Evolutionary conservation across 2,329 filamentous ascomycete genomes (phyloP).

Genomic region (Clonostachys rhizophaga): DNA sequence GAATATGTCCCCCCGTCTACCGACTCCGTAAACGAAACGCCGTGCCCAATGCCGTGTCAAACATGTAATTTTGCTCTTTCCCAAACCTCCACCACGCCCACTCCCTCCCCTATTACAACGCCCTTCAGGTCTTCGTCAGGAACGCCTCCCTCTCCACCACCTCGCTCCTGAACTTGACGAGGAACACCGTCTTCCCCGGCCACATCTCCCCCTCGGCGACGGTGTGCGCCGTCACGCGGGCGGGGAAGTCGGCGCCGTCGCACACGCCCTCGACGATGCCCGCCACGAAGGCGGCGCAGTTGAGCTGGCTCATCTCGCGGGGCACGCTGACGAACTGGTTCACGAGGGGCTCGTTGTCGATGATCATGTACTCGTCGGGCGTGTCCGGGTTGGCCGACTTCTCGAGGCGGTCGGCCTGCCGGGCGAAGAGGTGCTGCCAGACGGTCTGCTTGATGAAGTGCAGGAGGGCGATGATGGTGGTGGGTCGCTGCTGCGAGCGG

Average conservation of each 20-base stretch:
- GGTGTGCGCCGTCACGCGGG: constrained; percentile 84
- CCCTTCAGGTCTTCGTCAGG: constrained; percentile 50
- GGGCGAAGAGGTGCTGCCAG: constrained; percentile 88
- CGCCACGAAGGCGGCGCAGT: constrained; percentile 92
- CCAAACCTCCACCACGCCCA: neutral
- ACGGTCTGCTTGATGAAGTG: constrained; percentile 93
- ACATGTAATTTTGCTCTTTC: constrained; percentile 7
- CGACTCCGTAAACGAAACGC: too few relatives aligned
- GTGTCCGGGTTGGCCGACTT: constrained; percentile 77
- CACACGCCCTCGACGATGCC: constrained; percentile 95
- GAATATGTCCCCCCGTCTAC: too few relatives aligned
- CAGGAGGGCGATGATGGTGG: constrained; percentile 83
- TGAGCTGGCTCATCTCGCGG: constrained; percentile 92
- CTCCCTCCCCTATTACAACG: neutral
- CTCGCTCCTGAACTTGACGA: constrained; percentile 88
- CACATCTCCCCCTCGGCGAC: constrained; percentile 76
- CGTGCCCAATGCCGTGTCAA: neutral
- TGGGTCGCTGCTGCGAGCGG: constrained; percentile 70
- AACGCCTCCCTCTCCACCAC: constrained; percentile 89
- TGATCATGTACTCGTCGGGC: constrained; percentile 97
- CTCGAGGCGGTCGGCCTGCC: constrained; percentile 88
- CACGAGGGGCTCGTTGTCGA: constrained; percentile 94
- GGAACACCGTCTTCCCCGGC: constrained; percentile 92
- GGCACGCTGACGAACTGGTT: constrained; percentile 93
- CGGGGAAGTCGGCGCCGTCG: constrained; percentile 86